Base-by-base conservation (phyloP, 2,329 filamentous ascomycete species). In the Aspergillus sp. region DNA sequence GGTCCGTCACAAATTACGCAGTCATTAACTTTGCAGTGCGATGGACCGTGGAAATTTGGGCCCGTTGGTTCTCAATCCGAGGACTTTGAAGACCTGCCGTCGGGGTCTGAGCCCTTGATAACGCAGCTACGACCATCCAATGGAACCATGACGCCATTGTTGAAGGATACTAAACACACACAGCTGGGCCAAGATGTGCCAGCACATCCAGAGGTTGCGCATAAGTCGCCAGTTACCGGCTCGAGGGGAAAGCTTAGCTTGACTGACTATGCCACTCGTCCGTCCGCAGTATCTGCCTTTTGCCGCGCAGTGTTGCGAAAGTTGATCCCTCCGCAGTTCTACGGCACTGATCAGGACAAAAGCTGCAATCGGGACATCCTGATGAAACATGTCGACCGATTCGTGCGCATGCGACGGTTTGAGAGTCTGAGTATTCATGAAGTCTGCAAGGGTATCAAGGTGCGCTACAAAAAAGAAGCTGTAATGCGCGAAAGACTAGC, bases 371-470 rank as follows among this genome's bases (percentile, higher is more conserved):
- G 82, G 55, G 66, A 68, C 0, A 64, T 74, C 0, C 71, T 97
- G 31, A 74, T 91, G 65, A 78, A 76, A 36, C 86, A 85, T 58
- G 76, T 97, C n/a, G 84, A 96, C 64, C 78, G 76, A 3, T 97
- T 97, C 59, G 75, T 97, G 47, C 78, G 78, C 42, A 74, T 97
- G 48, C 83, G 91, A 45, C 86, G 88, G 45, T 96, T 89, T 64
- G 94, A 99, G 70, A 88, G 77, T 52, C 77, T 95, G 61, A 88
- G 84, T 16, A 75, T 99, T 25, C 89, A 96, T 67, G 85, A 93
- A 56, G 80, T 92, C 1, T 78, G 82, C 42, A 88, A 96, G 65
- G 84, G 82, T 0, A 73, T 97, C 44, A 90, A 89, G 81, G 89
- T 90, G 1, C 19, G 45, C 6, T 19, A 7, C 17, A 14, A 21